These are phyloP conservation scores for Nicotiana tabacum DNA, from an alignment of 257 asterid genomes.

Conservation along the genomic window DNA sequence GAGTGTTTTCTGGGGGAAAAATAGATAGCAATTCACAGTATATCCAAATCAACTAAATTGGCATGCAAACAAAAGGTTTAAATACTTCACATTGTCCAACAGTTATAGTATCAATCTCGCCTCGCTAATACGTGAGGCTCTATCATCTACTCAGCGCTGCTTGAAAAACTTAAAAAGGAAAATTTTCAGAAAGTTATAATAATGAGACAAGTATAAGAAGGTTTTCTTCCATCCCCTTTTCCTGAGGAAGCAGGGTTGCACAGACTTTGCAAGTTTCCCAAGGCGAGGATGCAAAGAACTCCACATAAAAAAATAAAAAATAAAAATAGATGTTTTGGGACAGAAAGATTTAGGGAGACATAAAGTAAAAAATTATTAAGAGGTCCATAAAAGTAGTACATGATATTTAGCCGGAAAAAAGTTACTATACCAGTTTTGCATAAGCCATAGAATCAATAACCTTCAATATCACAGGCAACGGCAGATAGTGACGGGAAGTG, in stretches of 20 bases:
- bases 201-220: background rate
- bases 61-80: background rate
- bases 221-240: too few species aligned
- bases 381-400: background rate
- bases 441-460: constrained; percentile 93
- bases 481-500: constrained; percentile 81
- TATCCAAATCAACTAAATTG: background rate
- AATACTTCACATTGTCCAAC: background rate
- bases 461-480: constrained; percentile 71
- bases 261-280: background rate
- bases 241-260: background rate
- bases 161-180: background rate
- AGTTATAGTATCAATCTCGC: background rate
- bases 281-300: background rate
- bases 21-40: background rate
- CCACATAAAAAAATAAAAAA: background rate
- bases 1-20: background rate
- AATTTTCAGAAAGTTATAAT: background rate
- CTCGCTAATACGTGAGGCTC: background rate
- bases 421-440: constrained; percentile 69
- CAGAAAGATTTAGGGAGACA: too few species aligned
- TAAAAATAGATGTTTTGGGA: background rate
- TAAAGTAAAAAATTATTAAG: background rate
- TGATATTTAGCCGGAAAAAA: background rate
- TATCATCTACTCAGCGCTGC: background rate